Percentiles rank a stretch among this genome's conserved stretches.
phyloP scores from a whole-genome alignment of 1,284 basidiomycete species.

The Cryptococcus sp. region DNA sequence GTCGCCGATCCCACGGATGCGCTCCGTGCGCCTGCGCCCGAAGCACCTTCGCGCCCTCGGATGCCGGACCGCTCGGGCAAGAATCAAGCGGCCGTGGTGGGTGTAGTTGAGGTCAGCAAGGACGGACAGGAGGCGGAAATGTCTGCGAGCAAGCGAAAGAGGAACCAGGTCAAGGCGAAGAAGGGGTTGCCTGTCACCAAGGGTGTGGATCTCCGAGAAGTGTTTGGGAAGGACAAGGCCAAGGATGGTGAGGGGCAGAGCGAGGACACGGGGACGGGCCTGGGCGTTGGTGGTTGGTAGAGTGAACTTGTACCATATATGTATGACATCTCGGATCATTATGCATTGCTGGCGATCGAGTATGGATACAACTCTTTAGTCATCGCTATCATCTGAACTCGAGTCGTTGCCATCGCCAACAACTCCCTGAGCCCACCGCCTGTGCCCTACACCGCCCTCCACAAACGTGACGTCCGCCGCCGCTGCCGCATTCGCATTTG shows the following conservation, averaged over 20 bases:
- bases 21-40: background rate
- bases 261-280: slow-evolving; percentile 15
- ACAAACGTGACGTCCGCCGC: slow-evolving; percentile 8
- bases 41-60: background rate
- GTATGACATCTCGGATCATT: background rate
- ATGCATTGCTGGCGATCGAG: background rate
- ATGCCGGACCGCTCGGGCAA: slow-evolving; percentile 2
- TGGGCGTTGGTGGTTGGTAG: slow-evolving; percentile 38
- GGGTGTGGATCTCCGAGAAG: slow-evolving; percentile 19
- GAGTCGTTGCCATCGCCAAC: slow-evolving; percentile 24
- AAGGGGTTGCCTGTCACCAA: slow-evolving; percentile 8
- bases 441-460: slow-evolving; percentile 40
- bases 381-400: slow-evolving; percentile 35
- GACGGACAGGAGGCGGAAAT: slow-evolving; percentile 12
- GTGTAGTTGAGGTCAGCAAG: slow-evolving; percentile 26
- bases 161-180: slow-evolving; percentile 14
- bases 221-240: slow-evolving; percentile 10
- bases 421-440: slow-evolving; percentile 30
- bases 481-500: background rate
- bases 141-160: slow-evolving; percentile 20
- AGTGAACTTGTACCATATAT: slow-evolving; percentile 1
- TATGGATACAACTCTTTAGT: slow-evolving; percentile 7
- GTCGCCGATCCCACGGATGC: background rate
- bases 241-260: background rate
- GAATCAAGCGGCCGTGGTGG: slow-evolving; percentile 27